These are phyloP conservation scores for Naganishia friedmannii DNA, from an alignment of 768 basidiomycete genomes.

Conservation along the genomic window DNA sequence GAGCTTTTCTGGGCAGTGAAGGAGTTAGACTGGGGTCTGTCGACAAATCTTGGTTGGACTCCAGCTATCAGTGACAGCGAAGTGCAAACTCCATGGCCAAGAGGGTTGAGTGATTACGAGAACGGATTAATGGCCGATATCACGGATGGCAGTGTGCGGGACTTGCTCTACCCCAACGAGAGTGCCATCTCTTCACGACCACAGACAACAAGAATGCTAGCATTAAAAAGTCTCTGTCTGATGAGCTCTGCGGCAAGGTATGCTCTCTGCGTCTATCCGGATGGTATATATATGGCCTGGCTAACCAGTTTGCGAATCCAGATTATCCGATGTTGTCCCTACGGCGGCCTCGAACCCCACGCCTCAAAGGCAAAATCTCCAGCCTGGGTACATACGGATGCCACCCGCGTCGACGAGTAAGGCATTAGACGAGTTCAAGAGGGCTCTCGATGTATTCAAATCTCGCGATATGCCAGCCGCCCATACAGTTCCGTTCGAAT, in stretches of 20 bases:
- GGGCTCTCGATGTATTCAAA: conserved; percentile 22
- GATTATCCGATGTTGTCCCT: conserved; percentile 42
- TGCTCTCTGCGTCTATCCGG: conserved; percentile 3
- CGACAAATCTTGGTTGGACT: conserved; percentile 45
- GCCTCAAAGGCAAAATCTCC: neutral
- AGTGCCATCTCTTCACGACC: conserved; percentile 30
- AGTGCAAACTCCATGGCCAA: conserved; percentile 42
- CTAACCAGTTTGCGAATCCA: conserved; percentile 12
- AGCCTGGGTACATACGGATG: neutral
- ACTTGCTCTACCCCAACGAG: conserved; percentile 33
- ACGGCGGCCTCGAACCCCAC: neutral
- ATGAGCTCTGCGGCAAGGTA: conserved; percentile 40
- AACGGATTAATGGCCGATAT: neutral
- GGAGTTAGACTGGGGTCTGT: conserved; percentile 44
- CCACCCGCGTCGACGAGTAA: neutral
- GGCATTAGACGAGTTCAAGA: conserved; percentile 14
- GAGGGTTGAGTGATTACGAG: conserved; percentile 17
- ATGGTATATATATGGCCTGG: neutral
- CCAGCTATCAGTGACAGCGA: conserved; percentile 40
- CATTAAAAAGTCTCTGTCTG: conserved; percentile 39
- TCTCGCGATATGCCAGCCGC: conserved; percentile 9
- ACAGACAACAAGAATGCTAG: conserved; percentile 37
- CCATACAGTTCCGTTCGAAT: conserved; percentile 24
- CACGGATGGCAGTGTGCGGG: conserved; percentile 4
- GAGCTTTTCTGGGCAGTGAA: conserved; percentile 50